phyloP scores from a whole-genome alignment of 2,329 filamentous ascomycete species.

The Fusarium proliferatum region DNA sequence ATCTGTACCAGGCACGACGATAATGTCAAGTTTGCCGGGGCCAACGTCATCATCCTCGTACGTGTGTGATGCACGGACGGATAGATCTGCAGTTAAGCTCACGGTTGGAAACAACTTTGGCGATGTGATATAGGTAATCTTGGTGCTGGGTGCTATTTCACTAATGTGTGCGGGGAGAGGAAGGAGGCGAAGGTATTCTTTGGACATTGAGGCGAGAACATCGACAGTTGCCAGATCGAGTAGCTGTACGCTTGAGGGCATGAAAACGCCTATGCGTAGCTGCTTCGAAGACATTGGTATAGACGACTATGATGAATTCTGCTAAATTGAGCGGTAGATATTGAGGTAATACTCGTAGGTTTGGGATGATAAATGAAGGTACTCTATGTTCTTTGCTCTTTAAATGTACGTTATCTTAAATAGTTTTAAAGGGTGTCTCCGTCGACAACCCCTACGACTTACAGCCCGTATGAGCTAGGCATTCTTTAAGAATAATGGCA shows the following conservation, averaged over 20 bases:
- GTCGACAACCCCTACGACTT: background rate
- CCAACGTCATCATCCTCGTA: constrained; percentile 58
- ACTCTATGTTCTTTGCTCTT: background rate
- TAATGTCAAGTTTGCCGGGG: constrained; percentile 62
- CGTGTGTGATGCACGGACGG: constrained; percentile 56
- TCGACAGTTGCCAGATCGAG: constrained; percentile 64
- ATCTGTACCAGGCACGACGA: constrained; percentile 63
- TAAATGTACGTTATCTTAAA: background rate
- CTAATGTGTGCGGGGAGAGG: constrained; percentile 51
- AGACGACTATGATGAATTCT: background rate
- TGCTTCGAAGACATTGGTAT: constrained; percentile 31
- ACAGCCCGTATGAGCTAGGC: constrained; percentile 14
- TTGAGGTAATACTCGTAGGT: background rate
- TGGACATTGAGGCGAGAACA: constrained; percentile 59
- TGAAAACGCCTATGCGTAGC: constrained; percentile 62
- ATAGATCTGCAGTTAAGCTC: constrained; percentile 54
- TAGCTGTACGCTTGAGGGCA: constrained; percentile 59
- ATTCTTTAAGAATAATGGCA: background rate
- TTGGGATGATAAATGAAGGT: background rate
- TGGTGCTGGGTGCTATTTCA: constrained; percentile 56
- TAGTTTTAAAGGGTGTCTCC: background rate
- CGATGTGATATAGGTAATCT: constrained; percentile 60
- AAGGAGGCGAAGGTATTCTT: constrained; percentile 55
- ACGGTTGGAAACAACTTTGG: constrained; percentile 51
- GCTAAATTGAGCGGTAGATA: background rate